Evolutionary conservation across 805 yeast species (phyloP).

Genomic region (Ogataea neopini): DNA sequence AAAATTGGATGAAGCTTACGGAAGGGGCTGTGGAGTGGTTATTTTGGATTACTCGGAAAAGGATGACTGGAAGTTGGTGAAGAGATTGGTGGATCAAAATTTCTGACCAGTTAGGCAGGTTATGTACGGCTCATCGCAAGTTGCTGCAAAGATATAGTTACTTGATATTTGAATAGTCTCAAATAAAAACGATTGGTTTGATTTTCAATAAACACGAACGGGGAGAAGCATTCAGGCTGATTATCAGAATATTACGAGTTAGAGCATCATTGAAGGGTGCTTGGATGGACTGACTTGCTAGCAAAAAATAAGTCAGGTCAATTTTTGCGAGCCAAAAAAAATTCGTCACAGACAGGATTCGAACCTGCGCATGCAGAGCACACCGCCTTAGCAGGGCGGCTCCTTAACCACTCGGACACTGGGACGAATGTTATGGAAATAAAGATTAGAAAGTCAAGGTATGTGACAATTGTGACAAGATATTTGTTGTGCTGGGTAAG

Average conservation of each 20-base stretch:
- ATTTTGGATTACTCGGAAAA: constrained; percentile 68
- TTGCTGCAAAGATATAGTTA: not conserved
- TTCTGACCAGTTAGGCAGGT: constrained; percentile 25
- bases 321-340: constrained; percentile 36
- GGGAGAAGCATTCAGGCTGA: no score
- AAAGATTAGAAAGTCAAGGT: not conserved
- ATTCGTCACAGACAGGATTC: constrained; percentile 98
- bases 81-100: constrained; percentile 53
- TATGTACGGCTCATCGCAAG: no score
- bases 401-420: constrained; percentile 78
- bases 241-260: no score
- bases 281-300: no score
- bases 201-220: no score
- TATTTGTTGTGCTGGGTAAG: not conserved
- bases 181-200: no score
- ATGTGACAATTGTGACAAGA: not conserved
- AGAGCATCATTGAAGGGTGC: no score
- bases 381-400: constrained; percentile 85
- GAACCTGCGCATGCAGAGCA: constrained; percentile 97
- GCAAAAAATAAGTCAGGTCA: not conserved
- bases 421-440: constrained; percentile 37
- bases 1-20: constrained; percentile 48
- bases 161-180: no score
- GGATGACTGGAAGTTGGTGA: constrained; percentile 59
- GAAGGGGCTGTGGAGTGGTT: constrained; percentile 61